Conservation (phyloP, 768 basidiomycete species). For the Auricularia sp. region DNA sequence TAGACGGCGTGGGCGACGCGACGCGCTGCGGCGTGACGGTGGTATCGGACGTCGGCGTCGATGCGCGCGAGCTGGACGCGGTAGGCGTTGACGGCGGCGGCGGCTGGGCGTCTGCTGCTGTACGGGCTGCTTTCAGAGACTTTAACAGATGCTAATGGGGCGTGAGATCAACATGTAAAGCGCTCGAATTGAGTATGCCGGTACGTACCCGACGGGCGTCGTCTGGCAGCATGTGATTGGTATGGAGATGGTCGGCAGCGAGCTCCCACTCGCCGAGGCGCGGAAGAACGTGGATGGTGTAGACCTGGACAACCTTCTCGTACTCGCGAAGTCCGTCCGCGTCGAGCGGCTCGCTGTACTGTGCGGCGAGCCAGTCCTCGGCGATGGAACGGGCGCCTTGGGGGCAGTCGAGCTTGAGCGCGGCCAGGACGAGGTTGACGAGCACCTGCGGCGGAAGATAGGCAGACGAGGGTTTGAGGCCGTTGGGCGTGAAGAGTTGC, state of each 20-base stretch:
- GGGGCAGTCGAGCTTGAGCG: conserved; percentile 54
- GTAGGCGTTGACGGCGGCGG: conserved; percentile 36
- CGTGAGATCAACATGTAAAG: conserved; percentile 6
- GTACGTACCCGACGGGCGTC: conserved; percentile 43
- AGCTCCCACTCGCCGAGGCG: conserved; percentile 73
- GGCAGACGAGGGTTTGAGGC: conserved; percentile 35
- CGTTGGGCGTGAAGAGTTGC: conserved; percentile 50
- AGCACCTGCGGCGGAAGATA: conserved; percentile 63
- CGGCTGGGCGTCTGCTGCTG: conserved; percentile 17
- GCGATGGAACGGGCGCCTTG: conserved; percentile 53
- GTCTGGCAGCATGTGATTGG: conserved; percentile 53
- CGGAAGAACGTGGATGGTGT: conserved; percentile 64
- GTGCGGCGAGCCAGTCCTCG: conserved; percentile 68
- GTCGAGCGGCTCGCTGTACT: conserved; percentile 18
- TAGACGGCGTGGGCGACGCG: conserved; percentile 30
- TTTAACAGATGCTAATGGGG: conserved; percentile 8
- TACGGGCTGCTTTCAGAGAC: conserved; percentile 13
- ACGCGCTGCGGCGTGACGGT: conserved; percentile 6
- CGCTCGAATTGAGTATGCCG: conserved; percentile 13
- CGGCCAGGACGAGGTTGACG: conserved; percentile 58
- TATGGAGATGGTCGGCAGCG: conserved; percentile 62
- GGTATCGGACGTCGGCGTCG: conserved; percentile 8
- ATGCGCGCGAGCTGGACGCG: conserved; percentile 31
- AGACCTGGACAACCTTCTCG: conserved; percentile 65
- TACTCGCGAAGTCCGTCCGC: conserved; percentile 33